Base-by-base conservation (phyloP, 116 monocot genomes). In the Posidonia oceanica region DNA sequence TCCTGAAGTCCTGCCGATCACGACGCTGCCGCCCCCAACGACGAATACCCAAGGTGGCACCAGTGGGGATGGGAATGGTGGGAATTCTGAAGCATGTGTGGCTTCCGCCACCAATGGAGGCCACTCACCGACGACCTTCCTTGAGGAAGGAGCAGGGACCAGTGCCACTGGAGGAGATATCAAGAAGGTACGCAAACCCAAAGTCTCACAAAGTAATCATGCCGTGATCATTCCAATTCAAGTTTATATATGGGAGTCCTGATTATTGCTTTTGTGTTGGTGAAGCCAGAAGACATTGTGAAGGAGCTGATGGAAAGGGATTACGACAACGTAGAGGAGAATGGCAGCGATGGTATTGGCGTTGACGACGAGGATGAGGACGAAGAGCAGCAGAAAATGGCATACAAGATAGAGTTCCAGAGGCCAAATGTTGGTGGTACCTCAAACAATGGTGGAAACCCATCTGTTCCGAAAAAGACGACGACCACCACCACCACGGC, bases 231-330 rank as follows among this genome's bases (percentile, higher is more conserved):
- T 48, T 44, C 48, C 8, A 7, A 48, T 48, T 29, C 48, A 7
- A 48, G 48, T 48, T 48, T 10, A 48, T 48, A 48, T n/a, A n/a
- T n/a, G 17, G 38, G 36, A 38, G n/a, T 66, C 41, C 66, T 44
- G n/a, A 66, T 44, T 42, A 42, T 66, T 66, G n/a, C 42, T 68
- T 54, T 52, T 53, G 54, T 37, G 54, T 15, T 68, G 68, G 21
- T 87, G 81, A 87, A 91, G 91, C 81, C 91, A 91, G 91, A 85
- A 81, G 83, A 76, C 83, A 83, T 78, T 68, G 71, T 87, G 80
- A 91, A 75, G 83, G 78, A 85, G 79, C 51, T 78, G 77, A 80
- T 79, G 79, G 79, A 74, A n/a, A 76, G 73, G 3, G 81, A 72
- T 11, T 65, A 69, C 48, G 75, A 82, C 66, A 60, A 80, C 12